These are phyloP conservation scores for Neurospora crassa DNA, from an alignment of 2,329 filamentous ascomycete genomes.

Conservation along the genomic window DNA sequence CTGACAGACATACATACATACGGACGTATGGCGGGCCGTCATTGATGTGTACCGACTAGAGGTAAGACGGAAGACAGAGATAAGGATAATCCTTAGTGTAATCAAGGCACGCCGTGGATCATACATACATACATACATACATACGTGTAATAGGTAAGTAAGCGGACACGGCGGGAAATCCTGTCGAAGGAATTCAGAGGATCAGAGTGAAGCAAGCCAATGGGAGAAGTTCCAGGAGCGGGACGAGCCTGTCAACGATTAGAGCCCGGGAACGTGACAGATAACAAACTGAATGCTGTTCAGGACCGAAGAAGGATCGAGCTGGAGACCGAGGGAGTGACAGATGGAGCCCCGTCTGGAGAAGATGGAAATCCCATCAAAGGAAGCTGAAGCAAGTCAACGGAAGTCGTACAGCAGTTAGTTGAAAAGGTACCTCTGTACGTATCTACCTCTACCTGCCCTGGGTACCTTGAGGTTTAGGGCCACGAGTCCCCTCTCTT, in stretches of 20 bases:
- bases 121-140: background rate
- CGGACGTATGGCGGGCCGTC: background rate
- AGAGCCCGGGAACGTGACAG: background rate
- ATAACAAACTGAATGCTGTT: too few species aligned
- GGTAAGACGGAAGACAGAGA: background rate
- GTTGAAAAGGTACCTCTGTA: background rate
- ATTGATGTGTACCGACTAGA: background rate
- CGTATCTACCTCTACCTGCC: too few species aligned
- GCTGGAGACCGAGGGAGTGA: background rate
- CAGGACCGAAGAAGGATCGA: background rate
- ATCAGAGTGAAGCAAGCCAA: background rate
- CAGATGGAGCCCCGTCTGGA: background rate
- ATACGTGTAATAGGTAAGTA: background rate
- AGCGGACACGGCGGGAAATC: background rate
- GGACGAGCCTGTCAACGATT: background rate
- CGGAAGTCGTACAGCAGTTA: background rate
- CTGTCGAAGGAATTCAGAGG: background rate
- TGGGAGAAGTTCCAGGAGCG: background rate
- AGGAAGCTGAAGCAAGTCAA: background rate
- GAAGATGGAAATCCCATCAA: background rate
- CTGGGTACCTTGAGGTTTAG: background rate
- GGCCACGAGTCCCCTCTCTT: background rate
- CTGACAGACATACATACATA: background rate
- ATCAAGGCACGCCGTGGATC: background rate
- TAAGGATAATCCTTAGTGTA: background rate